Conservation (phyloP, 2,329 filamentous ascomycete species). For the Sclerotinia trifoliorum region DNA sequence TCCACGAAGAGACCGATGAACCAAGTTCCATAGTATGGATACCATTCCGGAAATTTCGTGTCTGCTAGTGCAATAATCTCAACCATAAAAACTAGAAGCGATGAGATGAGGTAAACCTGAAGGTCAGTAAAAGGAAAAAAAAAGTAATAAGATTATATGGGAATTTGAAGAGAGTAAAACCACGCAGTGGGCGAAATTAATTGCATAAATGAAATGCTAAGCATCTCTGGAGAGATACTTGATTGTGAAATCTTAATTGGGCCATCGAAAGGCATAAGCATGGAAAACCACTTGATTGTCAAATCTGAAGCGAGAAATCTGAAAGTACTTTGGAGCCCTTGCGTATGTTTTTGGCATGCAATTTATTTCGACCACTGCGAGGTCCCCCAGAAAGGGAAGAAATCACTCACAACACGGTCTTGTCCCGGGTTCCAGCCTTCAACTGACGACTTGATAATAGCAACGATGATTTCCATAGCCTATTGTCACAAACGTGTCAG, state of each 20-base stretch:
- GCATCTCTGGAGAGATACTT: background rate
- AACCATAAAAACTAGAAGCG: conserved; percentile 62
- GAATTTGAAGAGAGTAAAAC: background rate
- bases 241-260: background rate
- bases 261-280: background rate
- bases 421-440: conserved; percentile 33
- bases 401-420: conserved; percentile 36
- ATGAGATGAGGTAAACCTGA: conserved; percentile 58
- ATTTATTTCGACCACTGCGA: background rate
- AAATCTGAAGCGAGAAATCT: background rate
- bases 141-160: background rate
- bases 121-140: conserved; percentile 20
- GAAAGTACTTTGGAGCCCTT: background rate
- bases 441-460: conserved; percentile 33
- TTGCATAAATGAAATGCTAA: background rate
- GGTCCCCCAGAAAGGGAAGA: background rate
- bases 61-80: conserved; percentile 56
- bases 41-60: conserved; percentile 53
- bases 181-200: background rate
- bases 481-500: conserved; percentile 40
- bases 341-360: too few relatives aligned
- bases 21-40: conserved; percentile 64
- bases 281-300: background rate
- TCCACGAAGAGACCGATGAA: conserved; percentile 58
- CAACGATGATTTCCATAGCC: conserved; percentile 37